Percentiles rank a stretch among this genome's conserved stretches.
These are phyloP conservation scores for Candida incommunis DNA, from an alignment of 805 yeast genomes.

Conservation along the genomic window DNA sequence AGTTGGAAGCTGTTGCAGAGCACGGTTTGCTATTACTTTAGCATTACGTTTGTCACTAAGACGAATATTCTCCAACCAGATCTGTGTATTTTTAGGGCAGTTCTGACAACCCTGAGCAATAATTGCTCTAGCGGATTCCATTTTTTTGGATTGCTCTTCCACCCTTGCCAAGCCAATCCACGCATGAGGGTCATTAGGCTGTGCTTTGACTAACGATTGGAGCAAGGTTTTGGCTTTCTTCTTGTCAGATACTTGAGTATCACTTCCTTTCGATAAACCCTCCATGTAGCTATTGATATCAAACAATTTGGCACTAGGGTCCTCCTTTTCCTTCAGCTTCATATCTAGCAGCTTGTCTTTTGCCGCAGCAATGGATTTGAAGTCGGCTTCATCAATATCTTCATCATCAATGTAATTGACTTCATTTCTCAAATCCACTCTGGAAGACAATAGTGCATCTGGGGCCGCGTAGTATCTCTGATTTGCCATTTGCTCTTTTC, in stretches of 20 bases:
- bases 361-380: conserved; percentile 47
- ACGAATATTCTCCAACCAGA: conserved; percentile 74
- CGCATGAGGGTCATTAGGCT: conserved; percentile 59
- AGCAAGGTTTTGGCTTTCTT: conserved; percentile 45
- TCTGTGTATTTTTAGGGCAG: conserved; percentile 51
- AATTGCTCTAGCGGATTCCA: conserved; percentile 39
- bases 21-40: conserved; percentile 50
- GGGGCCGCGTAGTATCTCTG: conserved; percentile 75
- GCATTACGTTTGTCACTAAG: conserved; percentile 40
- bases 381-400: conserved; percentile 23
- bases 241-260: conserved; percentile 36
- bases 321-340: conserved; percentile 23
- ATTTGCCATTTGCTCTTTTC: conserved; percentile 45
- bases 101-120: conserved; percentile 62
- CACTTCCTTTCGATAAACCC: conserved; percentile 21
- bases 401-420: conserved; percentile 7
- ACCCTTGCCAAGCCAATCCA: conserved; percentile 82
- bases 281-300: conserved; percentile 28
- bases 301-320: conserved; percentile 9
- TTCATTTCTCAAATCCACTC: neutral
- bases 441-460: conserved; percentile 39
- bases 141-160: conserved; percentile 51
- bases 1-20: conserved; percentile 38
- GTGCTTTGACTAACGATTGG: conserved; percentile 51
- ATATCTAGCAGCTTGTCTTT: conserved; percentile 43